These are phyloP conservation scores for Russula olivacea DNA, from an alignment of 768 basidiomycete species.

Conservation along the genomic window DNA sequence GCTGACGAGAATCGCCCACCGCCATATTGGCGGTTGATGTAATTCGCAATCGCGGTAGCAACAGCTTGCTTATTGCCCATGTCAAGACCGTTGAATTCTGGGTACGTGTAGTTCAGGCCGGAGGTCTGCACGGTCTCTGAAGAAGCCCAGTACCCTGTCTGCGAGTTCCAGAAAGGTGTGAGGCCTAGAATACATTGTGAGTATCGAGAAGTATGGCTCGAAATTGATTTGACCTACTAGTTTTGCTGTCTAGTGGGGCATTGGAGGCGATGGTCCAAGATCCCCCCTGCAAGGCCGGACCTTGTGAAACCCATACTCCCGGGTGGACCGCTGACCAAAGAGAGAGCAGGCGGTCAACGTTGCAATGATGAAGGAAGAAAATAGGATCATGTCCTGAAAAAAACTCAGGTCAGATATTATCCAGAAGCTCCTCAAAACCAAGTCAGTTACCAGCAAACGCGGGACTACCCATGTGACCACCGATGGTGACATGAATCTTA, in stretches of 20 bases:
- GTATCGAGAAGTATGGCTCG: not conserved
- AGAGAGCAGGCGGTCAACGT: constrained; percentile 49
- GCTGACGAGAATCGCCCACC: not conserved
- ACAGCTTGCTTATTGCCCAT: constrained; percentile 30
- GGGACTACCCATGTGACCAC: constrained; percentile 27
- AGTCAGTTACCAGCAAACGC: constrained; percentile 32
- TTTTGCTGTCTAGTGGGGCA: constrained; percentile 1
- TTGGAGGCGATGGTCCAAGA: constrained; percentile 17
- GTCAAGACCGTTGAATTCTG: constrained; percentile 43
- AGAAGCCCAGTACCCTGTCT: constrained; percentile 39
- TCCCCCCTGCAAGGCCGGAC: constrained; percentile 18
- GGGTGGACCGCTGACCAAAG: constrained; percentile 47
- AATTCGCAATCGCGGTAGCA: constrained; percentile 31
- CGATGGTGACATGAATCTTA: constrained; percentile 33
- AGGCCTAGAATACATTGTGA: constrained; percentile 32
- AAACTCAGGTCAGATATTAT: constrained; percentile 16
- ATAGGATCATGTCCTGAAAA: constrained; percentile 45
- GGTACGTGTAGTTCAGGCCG: constrained; percentile 43
- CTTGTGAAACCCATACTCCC: constrained; percentile 35
- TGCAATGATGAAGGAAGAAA: constrained; percentile 49
- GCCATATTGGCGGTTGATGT: constrained; percentile 37
- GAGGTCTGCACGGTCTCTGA: constrained; percentile 29
- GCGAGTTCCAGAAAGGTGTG: constrained; percentile 43
- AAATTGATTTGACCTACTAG: constrained; percentile 10
- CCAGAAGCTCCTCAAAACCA: constrained; percentile 37